A percentile compares a stretch with the other conserved stretches of the same genome.
These are phyloP conservation scores for Globisporangium polare DNA, from an alignment of 352 stramenopile species.

Conservation along the genomic window DNA sequence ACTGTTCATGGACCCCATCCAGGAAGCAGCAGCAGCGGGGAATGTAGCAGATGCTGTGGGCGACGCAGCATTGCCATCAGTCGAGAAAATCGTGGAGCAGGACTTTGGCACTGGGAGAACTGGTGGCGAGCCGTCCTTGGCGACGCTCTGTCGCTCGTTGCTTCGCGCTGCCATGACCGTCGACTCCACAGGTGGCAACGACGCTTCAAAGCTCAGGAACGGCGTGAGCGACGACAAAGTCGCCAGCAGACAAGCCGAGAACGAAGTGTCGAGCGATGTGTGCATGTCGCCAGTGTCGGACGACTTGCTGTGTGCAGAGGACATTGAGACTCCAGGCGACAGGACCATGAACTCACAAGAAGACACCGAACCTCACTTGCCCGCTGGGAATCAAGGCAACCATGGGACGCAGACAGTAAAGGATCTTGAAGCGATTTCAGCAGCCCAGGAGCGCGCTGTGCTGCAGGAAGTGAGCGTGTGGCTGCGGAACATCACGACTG, in stretches of 20 bases:
- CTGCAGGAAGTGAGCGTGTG: constrained; percentile 79
- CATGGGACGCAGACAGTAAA: constrained; percentile 1
- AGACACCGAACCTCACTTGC: too few relatives aligned
- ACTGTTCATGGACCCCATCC: constrained; percentile 38
- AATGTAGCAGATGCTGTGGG: neutral
- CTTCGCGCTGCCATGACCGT: constrained; percentile 42
- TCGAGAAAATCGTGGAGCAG: constrained; percentile 33
- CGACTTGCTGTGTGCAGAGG: constrained; percentile 61
- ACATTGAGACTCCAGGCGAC: constrained; percentile 42
- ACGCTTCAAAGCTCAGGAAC: neutral
- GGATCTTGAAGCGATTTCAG: constrained; percentile 19
- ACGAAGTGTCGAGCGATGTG: constrained; percentile 3
- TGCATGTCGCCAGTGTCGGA: constrained; percentile 38
- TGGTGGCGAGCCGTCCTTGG: constrained; percentile 18
- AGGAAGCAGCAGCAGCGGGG: constrained; percentile 14
- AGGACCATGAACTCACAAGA: constrained; percentile 14
- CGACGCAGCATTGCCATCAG: constrained; percentile 22
- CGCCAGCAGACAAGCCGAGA: constrained; percentile 1
- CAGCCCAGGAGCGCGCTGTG: constrained; percentile 68
- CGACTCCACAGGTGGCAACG: constrained; percentile 14
- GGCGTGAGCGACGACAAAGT: neutral
- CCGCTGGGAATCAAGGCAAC: constrained; percentile 6
- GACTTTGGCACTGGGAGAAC: constrained; percentile 23
- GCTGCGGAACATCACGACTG: constrained; percentile 50
- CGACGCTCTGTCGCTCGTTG: constrained; percentile 52